Evolutionary conservation across 371 early-diverging fungal genomes (phyloP).

Genomic region (Gilbertella persicaria): DNA sequence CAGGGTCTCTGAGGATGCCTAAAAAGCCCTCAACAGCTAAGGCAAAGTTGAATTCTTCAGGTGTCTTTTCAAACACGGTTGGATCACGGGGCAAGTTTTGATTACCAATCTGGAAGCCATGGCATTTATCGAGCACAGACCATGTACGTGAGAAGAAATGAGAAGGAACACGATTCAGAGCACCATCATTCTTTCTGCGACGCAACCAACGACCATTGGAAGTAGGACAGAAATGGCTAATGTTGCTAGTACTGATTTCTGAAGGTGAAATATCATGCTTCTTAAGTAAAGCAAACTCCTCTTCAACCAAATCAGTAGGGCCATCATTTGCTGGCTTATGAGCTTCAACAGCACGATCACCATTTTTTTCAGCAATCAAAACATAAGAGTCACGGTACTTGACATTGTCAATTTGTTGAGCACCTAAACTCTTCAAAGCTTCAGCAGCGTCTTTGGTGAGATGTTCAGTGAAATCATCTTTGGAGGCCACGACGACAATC

Average conservation of each 20-base stretch:
- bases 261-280: slow-evolving; percentile 23
- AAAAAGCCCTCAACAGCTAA: slow-evolving; percentile 76
- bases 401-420: slow-evolving; percentile 54
- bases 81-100: slow-evolving; percentile 76
- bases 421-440: slow-evolving; percentile 67
- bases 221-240: slow-evolving; percentile 59
- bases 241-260: slow-evolving; percentile 39
- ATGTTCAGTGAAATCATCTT: slow-evolving; percentile 76
- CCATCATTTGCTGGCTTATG: slow-evolving; percentile 51
- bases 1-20: slow-evolving; percentile 74
- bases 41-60: slow-evolving; percentile 83
- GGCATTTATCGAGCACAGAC: slow-evolving; percentile 63
- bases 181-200: slow-evolving; percentile 82
- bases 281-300: slow-evolving; percentile 39
- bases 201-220: slow-evolving; percentile 78
- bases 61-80: slow-evolving; percentile 82
- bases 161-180: slow-evolving; percentile 78
- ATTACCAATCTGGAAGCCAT: slow-evolving; percentile 59
- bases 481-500: slow-evolving; percentile 66
- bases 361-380: slow-evolving; percentile 68
- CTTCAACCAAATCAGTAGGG: slow-evolving; percentile 51
- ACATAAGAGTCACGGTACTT: slow-evolving; percentile 83
- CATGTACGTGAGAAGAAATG: slow-evolving; percentile 83
- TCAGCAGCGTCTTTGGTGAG: slow-evolving; percentile 58
- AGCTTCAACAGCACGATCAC: slow-evolving; percentile 29